Evolutionary conservation across 2,329 filamentous ascomycete species (phyloP), one percentile per base, ranked within the genome.

Genomic region (Fusarium tricinctum): DNA sequence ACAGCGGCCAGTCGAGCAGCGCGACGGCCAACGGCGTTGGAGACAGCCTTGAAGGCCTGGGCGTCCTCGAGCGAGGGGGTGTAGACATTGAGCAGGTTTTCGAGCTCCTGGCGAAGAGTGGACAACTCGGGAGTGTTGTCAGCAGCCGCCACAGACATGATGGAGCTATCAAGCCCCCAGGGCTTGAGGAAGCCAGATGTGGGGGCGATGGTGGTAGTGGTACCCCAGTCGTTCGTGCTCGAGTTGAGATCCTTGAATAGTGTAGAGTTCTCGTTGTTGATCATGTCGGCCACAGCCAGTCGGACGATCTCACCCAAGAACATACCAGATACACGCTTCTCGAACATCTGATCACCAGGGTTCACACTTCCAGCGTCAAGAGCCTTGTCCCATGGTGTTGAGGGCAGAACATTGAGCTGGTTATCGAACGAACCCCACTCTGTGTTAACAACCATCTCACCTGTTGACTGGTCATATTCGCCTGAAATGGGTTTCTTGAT

Each of bases 351-450:
- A 65, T 97, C 89, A 26, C 96, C 96, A 0, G 94, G 95, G 80
- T 99, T 98, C 73, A 93, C 89, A 69, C 91, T 96, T 63, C 91
- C 88, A 58, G 83, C 82, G 79, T 99, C 95, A 23, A 99, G 85
- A 58, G 89, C 86, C 49, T 84, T 82, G 77, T 99, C 96, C 82
- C 93, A 98, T 0, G 88, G 83, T 0, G 95, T 98, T 74, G 89
- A 91, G 45, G 95, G 96, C 40, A 99, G 85, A 20, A 97, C 92
- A 72, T 91, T 92, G 69, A 98, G 88, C 73, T 92, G 88, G 81
- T 98, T 98, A 81, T 99, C 96, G 75, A 99, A 99, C 58, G 93
- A 97, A 66, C 96, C 96, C 96, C 96, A 99, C 82, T 99, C 96
- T 1, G 92, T 95, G 82, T 99, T 99, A 81, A 99, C 88, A 60